Base-by-base conservation (phyloP, 371 early-diverging fungal genomes). In the Syncephalastrum monosporum region DNA sequence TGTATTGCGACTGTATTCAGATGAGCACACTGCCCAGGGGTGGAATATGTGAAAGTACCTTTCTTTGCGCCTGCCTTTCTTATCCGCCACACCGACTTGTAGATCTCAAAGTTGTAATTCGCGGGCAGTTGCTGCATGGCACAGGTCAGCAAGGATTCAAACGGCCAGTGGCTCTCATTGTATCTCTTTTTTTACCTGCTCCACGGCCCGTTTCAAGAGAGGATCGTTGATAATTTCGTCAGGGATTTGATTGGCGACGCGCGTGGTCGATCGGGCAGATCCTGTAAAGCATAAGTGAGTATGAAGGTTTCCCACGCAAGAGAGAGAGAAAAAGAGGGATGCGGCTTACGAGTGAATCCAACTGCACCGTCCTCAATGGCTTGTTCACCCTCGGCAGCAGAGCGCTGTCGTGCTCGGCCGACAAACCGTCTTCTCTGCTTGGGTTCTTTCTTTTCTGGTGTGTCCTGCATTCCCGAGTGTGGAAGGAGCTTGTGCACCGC, bases 21-120 rank as follows among this genome's bases (percentile, higher is more conserved):
- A 51, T 3, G n/a, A 46, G n/a, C 2, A 21, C 41, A 19, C 0
- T 21, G 17, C 45, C 3, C 21, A 2, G 21, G 21, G 1, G 38
- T 52, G 50, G 16, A 24, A 16, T 47, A 17, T 24, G 43, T 21
- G 17, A 15, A 47, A 17, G 33, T 65, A 89, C 90, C 90, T 74
- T 87, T 87, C 59, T 84, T 97, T 14, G 95, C 87, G 0, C 75
- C 71, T 15, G 87, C 74, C 55, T 88, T 88, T 61, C 83, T 78
- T 42, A 99, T 89, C 69, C 95, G 92, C 92, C 93, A 92, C 1
- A 99, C 77, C 14, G 93, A 93, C 72, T 99, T 99, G 74, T 94
- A 91, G 48, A 99, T 93, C 76, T 99, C 99, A 85, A 99, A 99
- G 80, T 97, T 99, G 81, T 99, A 99, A 75, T 99, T 99, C 47